phyloP scores from a whole-genome alignment of 805 yeast species.

The Saturnispora besseyi region DNA sequence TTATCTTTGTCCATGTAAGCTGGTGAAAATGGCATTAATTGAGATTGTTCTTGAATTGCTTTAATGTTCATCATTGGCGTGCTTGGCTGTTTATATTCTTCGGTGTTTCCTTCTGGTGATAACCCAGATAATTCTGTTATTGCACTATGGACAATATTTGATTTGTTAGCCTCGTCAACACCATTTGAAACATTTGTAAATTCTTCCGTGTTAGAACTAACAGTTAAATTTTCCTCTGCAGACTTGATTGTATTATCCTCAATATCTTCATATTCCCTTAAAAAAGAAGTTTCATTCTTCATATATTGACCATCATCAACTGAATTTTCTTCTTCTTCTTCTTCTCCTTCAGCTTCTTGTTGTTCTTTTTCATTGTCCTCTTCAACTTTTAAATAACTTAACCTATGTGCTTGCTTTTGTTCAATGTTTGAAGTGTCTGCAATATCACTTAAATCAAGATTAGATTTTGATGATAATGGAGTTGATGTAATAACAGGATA shows the following conservation, averaged over 20 bases:
- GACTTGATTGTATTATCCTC: background rate
- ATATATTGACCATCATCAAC: slow-evolving; percentile 1
- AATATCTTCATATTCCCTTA: slow-evolving; percentile 5
- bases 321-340: background rate
- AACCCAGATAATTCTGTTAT: background rate
- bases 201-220: background rate
- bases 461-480: slow-evolving; percentile 9
- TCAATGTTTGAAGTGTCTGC: slow-evolving; percentile 5
- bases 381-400: slow-evolving; percentile 16
- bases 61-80: background rate
- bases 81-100: background rate
- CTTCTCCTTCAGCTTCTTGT: background rate
- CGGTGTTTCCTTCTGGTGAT: background rate
- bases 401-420: slow-evolving; percentile 10
- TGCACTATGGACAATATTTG: background rate
- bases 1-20: slow-evolving; percentile 15
- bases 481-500: background rate
- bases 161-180: background rate
- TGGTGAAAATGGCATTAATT: slow-evolving; percentile 14
- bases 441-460: slow-evolving; percentile 10
- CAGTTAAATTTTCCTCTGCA: background rate
- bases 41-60: background rate
- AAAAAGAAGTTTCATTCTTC: slow-evolving; percentile 4
- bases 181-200: background rate
- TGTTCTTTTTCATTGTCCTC: slow-evolving; percentile 9